Evolutionary conservation across 148 eudicot genomes (phyloP), one percentile per base, ranked within the genome.

Genomic region (Fagopyrum tataricum): DNA sequence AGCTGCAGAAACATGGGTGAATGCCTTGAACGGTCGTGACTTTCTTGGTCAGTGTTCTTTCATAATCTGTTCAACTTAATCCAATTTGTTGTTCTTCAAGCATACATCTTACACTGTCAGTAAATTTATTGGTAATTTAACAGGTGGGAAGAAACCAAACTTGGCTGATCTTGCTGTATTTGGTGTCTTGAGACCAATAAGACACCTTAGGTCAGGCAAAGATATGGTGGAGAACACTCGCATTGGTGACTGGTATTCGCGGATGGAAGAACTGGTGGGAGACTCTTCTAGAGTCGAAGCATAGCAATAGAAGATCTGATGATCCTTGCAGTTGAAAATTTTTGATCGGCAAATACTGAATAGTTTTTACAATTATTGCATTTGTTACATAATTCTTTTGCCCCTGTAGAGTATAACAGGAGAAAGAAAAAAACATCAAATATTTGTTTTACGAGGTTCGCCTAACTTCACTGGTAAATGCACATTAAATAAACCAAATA

Each of bases 1-100:
- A 76, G 88, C 98, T 76, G 98, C 97, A 51, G 98, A 91, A 78
- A 89, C 91, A 74, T 94, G 98, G 98, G 96, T 94, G 40, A 85
- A 88, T 76, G 99, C 99, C 44, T 83, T 95, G 13, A 81, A 85
- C 15, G 96, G 89, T 41, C 89, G 89, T 39, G 81, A 87, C 64
- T 91, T 79, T 85, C 97, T 91, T 18, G 99, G 99, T 95, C 72
- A 26, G 85, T 77, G 62, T 15, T 68, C 78, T 20, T 13, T 13
- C 37, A 31, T 51, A 14, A 24, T 3, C 5, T 23, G 37, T 71
- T 71, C 48, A n/a, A 24, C 10, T 47, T 21, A 21, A 24, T 46
- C 31, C 40, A 46, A 8, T 47, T 46, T 71, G 7, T 46, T 70
- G 17, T 24, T 61, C 67, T 61, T 61, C 67, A 24, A 13, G 37